Evolutionary conservation across 1,284 basidiomycete genomes (phyloP), one percentile per base, ranked within the genome.

Genomic region (Leccinum fuscescens): DNA sequence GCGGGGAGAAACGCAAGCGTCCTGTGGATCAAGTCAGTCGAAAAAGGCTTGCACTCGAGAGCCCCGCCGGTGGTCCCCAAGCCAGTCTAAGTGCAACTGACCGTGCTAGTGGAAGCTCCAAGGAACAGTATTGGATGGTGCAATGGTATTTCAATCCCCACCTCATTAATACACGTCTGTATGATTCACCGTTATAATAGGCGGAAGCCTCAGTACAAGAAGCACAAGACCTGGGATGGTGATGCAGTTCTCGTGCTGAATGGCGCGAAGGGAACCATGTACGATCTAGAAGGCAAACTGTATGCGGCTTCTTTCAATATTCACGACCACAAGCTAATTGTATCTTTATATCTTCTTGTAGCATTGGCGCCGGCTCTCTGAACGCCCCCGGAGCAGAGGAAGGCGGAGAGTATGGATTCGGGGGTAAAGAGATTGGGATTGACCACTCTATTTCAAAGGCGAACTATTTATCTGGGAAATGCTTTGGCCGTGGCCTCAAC

Each of bases 191-290:
- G 42, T 57, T 57, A 29, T n/a, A n/a, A 33, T 56, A 90, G 90
- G 91, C 79, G 94, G 57, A 85, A 81, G 61, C 90, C 84, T 29
- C 93, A 96, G 73, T 78, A 80, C 33, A 90, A 86, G 74, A 96
- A 96, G 75, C 89, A 96, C 73, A 96, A 96, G 75, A 94, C 92
- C 0, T 96, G 94, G 94, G 93, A 96, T 64, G 91, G 88, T 37
- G 89, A 90, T 70, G 89, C 82, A 17, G 79, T 91, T n/a, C 76
- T 92, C 6, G 82, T 85, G 15, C 77, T 86, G 14, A 78, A 69
- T 56, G 78, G 75, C 6, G 71, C 69, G 12, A 83, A 77, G 64
- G 83, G 81, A 53, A 81, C 77, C 5, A 72, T 91, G 24, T 84
- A 84, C 62, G 86, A 88, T 64, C 74, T 79, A 22, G 86, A 89